Conservation (phyloP, 345 rosid genomes). For the Odontarrhena argentea region DNA sequence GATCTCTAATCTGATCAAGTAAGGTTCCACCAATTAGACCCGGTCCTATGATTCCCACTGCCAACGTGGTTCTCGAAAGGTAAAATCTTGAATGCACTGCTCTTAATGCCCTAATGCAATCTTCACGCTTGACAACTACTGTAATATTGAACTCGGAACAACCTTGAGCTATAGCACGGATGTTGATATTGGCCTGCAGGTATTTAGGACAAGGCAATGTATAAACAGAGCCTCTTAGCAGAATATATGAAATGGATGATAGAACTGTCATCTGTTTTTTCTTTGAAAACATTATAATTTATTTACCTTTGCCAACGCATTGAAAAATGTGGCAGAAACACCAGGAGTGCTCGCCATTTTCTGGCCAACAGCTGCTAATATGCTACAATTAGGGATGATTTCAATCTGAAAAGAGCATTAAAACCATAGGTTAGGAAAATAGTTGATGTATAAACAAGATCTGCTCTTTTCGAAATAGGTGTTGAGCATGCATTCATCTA, state of each 20-base stretch:
- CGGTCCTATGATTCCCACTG: conserved; percentile 92
- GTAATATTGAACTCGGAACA: conserved; percentile 96
- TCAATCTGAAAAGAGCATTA: conserved; percentile 59
- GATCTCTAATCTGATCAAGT: conserved; percentile 91
- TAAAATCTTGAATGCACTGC: conserved; percentile 97
- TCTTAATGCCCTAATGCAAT: conserved; percentile 88
- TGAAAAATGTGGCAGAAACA: conserved; percentile 85
- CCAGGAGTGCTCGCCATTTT: conserved; percentile 99
- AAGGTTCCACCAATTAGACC: conserved; percentile 91
- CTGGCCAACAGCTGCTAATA: conserved; percentile 96
- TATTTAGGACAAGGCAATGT: conserved; percentile 8
- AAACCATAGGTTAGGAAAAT: conserved; percentile 33
- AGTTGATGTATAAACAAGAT: conserved; percentile 4
- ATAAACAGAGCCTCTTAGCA: conserved; percentile 25
- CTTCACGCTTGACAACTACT: conserved; percentile 80
- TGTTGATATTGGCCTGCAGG: conserved; percentile 85
- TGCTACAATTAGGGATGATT: conserved; percentile 84
- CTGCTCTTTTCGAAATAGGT: conserved; percentile 1
- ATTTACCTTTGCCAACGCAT: conserved; percentile 88
- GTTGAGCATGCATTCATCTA: not conserved
- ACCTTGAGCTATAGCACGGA: conserved; percentile 98
- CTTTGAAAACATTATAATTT: conserved; percentile 17
- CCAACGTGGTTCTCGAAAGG: conserved; percentile 85
- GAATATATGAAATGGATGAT: not conserved
- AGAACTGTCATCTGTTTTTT: not conserved